phyloP scores from a whole-genome alignment of 2,329 filamentous ascomycete species.

The Epichloe sp. region DNA sequence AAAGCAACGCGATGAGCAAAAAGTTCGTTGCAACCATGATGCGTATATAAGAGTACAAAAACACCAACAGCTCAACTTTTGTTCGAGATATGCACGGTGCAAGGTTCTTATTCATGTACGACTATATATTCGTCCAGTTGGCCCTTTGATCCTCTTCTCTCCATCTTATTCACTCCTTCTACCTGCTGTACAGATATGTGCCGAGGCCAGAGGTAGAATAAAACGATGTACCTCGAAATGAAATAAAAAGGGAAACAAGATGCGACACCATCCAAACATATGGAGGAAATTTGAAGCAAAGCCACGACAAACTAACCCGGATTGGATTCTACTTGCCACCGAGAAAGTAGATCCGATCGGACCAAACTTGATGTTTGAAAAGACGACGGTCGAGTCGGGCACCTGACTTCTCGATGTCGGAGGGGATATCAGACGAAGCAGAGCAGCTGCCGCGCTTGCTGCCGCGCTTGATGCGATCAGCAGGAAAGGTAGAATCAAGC shows the following conservation, averaged over 20 bases:
- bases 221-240: neutral
- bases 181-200: no score
- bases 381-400: constrained; percentile 38
- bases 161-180: no score
- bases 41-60: no score
- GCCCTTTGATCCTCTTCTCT: no score
- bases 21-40: no score
- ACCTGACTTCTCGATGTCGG: constrained; percentile 30
- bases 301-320: neutral
- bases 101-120: no score
- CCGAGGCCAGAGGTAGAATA: no score
- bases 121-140: no score
- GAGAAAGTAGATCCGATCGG: constrained; percentile 40
- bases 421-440: constrained; percentile 17
- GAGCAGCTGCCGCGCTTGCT: neutral
- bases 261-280: accelerated
- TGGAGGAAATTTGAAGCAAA: neutral
- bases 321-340: neutral
- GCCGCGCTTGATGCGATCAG: neutral
- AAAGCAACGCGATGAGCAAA: no score
- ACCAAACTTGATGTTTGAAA: constrained; percentile 46
- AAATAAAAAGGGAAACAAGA: neutral
- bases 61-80: no score
- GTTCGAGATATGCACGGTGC: no score
- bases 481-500: neutral